Conservation (phyloP, 495 filamentous ascomycete species). For the Cenococcum geophilum region DNA sequence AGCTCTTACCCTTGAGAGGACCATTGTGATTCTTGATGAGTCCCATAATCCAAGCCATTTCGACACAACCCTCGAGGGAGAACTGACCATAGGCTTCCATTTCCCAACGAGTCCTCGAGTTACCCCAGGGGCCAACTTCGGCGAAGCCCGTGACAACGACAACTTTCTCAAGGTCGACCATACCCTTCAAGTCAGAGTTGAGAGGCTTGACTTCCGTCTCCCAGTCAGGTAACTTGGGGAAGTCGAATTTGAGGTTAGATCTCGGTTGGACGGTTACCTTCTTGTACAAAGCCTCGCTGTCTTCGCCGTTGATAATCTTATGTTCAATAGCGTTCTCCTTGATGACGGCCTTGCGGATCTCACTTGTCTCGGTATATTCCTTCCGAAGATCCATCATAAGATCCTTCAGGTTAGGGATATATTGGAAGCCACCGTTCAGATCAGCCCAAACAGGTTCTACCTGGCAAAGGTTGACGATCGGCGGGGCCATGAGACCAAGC, state of each 20-base stretch:
- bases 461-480: conserved; percentile 93
- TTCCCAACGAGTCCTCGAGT: conserved; percentile 95
- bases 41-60: conserved; percentile 99
- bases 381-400: conserved; percentile 85
- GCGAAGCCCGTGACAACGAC: conserved; percentile 96
- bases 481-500: conserved; percentile 90
- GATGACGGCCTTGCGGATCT: conserved; percentile 85
- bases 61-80: conserved; percentile 94
- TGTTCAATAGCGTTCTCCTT: conserved; percentile 96
- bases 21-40: conserved; percentile 98
- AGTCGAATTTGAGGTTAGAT: conserved; percentile 95
- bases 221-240: conserved; percentile 86
- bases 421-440: conserved; percentile 94
- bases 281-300: conserved; percentile 86
- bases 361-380: conserved; percentile 88
- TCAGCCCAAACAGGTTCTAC: conserved; percentile 93
- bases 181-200: conserved; percentile 81
- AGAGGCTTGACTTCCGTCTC: conserved; percentile 83
- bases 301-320: conserved; percentile 93
- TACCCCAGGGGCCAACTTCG: conserved; percentile 97
- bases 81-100: conserved; percentile 98
- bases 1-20: conserved; percentile 92
- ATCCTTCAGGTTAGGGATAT: conserved; percentile 94
- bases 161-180: conserved; percentile 97
- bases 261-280: conserved; percentile 87